Percentiles rank a stretch among this genome's conserved stretches.
Conservation (phyloP, 495 filamentous ascomycete genomes). For the Talaromyces adpressus region DNA sequence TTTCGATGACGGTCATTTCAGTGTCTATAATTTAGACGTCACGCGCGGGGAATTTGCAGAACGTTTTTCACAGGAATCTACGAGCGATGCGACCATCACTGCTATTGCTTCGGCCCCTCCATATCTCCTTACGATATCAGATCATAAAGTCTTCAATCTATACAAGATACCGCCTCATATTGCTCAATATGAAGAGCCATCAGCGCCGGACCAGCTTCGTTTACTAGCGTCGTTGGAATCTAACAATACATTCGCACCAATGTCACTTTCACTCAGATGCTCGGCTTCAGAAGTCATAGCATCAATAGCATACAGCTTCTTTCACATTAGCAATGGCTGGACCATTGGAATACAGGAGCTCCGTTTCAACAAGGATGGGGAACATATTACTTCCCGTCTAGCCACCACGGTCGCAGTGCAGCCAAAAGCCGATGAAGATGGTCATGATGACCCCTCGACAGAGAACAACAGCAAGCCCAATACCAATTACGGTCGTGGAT, state of each 20-base stretch:
- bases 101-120: constrained; percentile 68
- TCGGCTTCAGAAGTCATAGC: constrained; percentile 56
- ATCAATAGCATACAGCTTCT: constrained; percentile 73
- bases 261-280: constrained; percentile 69
- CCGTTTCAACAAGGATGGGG: constrained; percentile 48
- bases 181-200: not conserved
- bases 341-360: constrained; percentile 87
- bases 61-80: constrained; percentile 46
- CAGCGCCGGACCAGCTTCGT: constrained; percentile 25
- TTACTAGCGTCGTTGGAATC: constrained; percentile 78
- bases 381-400: constrained; percentile 50
- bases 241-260: constrained; percentile 68
- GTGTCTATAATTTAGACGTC: constrained; percentile 54
- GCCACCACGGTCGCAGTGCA: constrained; percentile 39
- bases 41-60: constrained; percentile 30
- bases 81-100: constrained; percentile 56
- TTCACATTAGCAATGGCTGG: constrained; percentile 60
- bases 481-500: not conserved
- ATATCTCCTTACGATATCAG: constrained; percentile 72
- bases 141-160: constrained; percentile 62
- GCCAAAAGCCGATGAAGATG: constrained; percentile 4
- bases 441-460: not conserved
- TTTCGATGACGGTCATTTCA: constrained; percentile 70
- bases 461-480: constrained; percentile 1
- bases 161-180: constrained; percentile 48